These are phyloP conservation scores for Phyllosticta capitalensis DNA, from an alignment of 2,329 filamentous ascomycete species.

Conservation along the genomic window DNA sequence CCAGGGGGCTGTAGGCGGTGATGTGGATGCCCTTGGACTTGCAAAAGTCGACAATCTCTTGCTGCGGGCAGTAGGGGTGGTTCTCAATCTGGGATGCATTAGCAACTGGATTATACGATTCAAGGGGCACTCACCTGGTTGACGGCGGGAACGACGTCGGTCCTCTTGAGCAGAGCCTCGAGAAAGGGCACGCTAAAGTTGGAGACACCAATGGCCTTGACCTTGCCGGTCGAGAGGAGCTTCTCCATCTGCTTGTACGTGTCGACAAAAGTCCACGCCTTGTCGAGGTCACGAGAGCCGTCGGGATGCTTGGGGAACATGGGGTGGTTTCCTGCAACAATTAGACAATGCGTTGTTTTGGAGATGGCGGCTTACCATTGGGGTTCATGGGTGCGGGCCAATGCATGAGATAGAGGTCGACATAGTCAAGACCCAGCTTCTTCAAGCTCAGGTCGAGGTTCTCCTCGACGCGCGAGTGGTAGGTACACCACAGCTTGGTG, in stretches of 20 bases:
- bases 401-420: slow-evolving; percentile 76
- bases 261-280: slow-evolving; percentile 58
- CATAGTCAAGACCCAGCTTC: slow-evolving; percentile 65
- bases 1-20: slow-evolving; percentile 55
- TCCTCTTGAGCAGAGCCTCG: slow-evolving; percentile 43
- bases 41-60: slow-evolving; percentile 62
- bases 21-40: slow-evolving; percentile 59
- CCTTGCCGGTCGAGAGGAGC: slow-evolving; percentile 38
- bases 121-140: slow-evolving; percentile 43
- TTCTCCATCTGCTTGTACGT: slow-evolving; percentile 72
- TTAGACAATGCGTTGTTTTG: slow-evolving; percentile 9
- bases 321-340: slow-evolving; percentile 52
- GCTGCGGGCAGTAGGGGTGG: slow-evolving; percentile 61
- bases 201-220: slow-evolving; percentile 41
- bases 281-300: slow-evolving; percentile 64
- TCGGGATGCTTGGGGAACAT: slow-evolving; percentile 66
- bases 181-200: slow-evolving; percentile 41
- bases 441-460: slow-evolving; percentile 64
- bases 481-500: slow-evolving; percentile 78
- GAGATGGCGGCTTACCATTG: slow-evolving; percentile 41
- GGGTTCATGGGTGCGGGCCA: slow-evolving; percentile 78
- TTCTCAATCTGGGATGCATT: slow-evolving; percentile 48
- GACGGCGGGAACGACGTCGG: slow-evolving; percentile 55
- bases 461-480: slow-evolving; percentile 59
- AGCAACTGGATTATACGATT: not conserved